Conservation (phyloP, 1,284 basidiomycete genomes). For the Rugiboletus extremiorientalis region DNA sequence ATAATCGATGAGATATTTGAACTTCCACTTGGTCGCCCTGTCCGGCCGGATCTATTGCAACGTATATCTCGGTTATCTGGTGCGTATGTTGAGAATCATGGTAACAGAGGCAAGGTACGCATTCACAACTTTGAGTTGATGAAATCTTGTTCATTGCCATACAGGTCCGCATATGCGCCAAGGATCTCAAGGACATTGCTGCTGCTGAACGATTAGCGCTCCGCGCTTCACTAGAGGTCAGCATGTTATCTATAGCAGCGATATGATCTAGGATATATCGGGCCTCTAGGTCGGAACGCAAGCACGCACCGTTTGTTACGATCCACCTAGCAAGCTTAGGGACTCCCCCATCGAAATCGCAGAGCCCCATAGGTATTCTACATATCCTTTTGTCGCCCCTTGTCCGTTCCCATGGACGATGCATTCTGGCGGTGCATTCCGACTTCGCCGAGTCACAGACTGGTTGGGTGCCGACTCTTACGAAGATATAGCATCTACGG, state of each 20-base stretch:
- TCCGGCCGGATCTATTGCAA: slow-evolving; percentile 50
- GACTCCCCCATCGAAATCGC: slow-evolving; percentile 29
- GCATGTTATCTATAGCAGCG: slow-evolving; percentile 11
- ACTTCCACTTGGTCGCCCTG: slow-evolving; percentile 44
- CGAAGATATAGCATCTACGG: slow-evolving; percentile 39
- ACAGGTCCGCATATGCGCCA: slow-evolving; percentile 58
- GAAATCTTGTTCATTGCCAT: slow-evolving; percentile 1
- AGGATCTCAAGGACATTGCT: slow-evolving; percentile 39
- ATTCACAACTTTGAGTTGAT: neutral
- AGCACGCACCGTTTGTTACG: slow-evolving; percentile 34
- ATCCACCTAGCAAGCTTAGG: slow-evolving; percentile 35
- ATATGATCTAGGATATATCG: neutral
- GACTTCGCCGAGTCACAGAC: slow-evolving; percentile 59
- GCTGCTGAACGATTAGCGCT: slow-evolving; percentile 53
- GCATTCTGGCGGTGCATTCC: slow-evolving; percentile 47
- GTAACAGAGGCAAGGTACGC: slow-evolving; percentile 45
- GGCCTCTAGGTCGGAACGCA: slow-evolving; percentile 16
- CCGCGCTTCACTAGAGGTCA: slow-evolving; percentile 53
- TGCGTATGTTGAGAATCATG: slow-evolving; percentile 57
- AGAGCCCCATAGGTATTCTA: slow-evolving; percentile 44
- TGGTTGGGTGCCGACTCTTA: slow-evolving; percentile 45
- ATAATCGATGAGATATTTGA: slow-evolving; percentile 50
- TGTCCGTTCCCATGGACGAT: slow-evolving; percentile 50
- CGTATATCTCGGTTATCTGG: slow-evolving; percentile 65
- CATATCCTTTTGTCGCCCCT: slow-evolving; percentile 63